Evolutionary conservation across 1,139 yeast genomes (phyloP).

Genomic region (Geotrichum fermentans): DNA sequence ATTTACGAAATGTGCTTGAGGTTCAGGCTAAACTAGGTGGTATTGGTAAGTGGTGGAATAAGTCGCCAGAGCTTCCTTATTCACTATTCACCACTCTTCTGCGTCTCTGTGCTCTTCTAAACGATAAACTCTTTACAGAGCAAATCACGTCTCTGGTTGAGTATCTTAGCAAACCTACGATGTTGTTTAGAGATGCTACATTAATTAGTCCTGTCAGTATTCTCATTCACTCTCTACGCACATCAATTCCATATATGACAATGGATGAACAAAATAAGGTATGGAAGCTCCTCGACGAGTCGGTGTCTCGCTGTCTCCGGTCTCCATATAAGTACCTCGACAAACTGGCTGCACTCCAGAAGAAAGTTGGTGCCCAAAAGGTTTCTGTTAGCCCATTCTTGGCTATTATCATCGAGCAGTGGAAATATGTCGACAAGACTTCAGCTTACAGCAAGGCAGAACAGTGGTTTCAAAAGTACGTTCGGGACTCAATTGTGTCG

Average conservation of each 20-base stretch:
- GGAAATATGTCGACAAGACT: conserved; percentile 48
- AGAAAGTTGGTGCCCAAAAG: conserved; percentile 20
- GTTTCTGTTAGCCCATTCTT: conserved; percentile 58
- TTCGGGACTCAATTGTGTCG: conserved; percentile 35
- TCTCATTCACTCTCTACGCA: conserved; percentile 29
- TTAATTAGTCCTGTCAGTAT: conserved; percentile 35
- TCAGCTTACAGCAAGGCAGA: conserved; percentile 31
- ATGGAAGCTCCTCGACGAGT: conserved; percentile 68
- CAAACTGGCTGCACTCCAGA: conserved; percentile 41
- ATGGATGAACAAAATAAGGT: conserved; percentile 30
- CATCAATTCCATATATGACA: conserved; percentile 14
- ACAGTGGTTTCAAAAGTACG: conserved; percentile 49
- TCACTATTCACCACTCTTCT: conserved; percentile 60
- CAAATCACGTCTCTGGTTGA: conserved; percentile 42
- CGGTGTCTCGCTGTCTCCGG: conserved; percentile 61
- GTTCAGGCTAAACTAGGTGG: conserved; percentile 35
- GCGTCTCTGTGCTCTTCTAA: conserved; percentile 42
- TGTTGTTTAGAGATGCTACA: conserved; percentile 46
- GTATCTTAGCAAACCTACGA: conserved; percentile 42
- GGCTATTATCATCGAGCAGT: conserved; percentile 68
- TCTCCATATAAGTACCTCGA: conserved; percentile 85
- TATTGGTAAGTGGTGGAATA: conserved; percentile 61
- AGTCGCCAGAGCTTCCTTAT: conserved; percentile 38
- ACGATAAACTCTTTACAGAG: conserved; percentile 37
- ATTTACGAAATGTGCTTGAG: conserved; percentile 33